Percentiles rank a stretch among this genome's conserved stretches.
phyloP scores from a whole-genome alignment of 129 eudicot species.

The Solidago caesia region DNA sequence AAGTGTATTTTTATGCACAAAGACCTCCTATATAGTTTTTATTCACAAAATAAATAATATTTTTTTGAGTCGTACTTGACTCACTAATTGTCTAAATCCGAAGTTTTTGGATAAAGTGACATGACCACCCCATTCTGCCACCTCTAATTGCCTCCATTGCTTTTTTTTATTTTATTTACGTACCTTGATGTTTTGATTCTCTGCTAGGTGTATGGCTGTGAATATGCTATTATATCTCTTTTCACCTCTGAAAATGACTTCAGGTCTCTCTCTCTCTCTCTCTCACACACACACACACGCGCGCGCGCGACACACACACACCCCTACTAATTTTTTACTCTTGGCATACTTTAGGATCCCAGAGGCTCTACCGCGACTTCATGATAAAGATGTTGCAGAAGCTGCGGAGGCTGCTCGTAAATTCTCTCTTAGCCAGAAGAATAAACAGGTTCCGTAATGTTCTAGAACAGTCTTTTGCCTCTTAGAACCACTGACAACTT shows the following conservation, averaged over 20 bases:
- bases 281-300: conserved; percentile 22
- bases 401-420: conserved; percentile 59
- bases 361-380: conserved; percentile 71
- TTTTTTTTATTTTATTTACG: not conserved
- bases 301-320: not conserved
- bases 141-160: not conserved
- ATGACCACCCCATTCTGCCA: no score
- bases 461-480: conserved; percentile 15
- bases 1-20: no score
- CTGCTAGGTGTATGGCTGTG: conserved; percentile 74
- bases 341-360: conserved; percentile 56
- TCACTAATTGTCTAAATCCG: no score
- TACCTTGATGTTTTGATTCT: conserved; percentile 20
- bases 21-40: no score
- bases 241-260: conserved; percentile 83
- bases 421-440: conserved; percentile 50
- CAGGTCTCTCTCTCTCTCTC: conserved; percentile 70
- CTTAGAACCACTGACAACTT: conserved; percentile 16
- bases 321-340: conserved; percentile 12
- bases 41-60: no score
- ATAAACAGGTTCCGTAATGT: conserved; percentile 50
- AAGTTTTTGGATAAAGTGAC: no score
- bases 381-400: conserved; percentile 79
- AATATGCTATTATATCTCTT: conserved; percentile 78
- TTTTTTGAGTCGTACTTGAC: no score